Conservation (phyloP, 805 yeast genomes). For the Groenewaldozyma salmanticensis region DNA sequence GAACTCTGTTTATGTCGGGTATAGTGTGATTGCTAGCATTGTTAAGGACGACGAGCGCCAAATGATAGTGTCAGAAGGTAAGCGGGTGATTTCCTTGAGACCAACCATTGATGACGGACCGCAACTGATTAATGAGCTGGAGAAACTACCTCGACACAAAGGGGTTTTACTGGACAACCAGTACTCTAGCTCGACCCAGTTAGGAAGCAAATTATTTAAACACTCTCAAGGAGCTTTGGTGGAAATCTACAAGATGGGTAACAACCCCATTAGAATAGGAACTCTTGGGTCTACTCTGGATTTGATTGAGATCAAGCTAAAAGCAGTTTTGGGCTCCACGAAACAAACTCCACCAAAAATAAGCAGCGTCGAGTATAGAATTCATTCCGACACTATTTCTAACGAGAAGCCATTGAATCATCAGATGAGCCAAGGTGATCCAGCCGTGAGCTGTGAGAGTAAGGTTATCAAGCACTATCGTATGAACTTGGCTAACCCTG, state of each 20-base stretch:
- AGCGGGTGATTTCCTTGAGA: background rate
- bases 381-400: background rate
- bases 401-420: background rate
- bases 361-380: background rate
- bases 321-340: background rate
- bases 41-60: background rate
- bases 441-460: background rate
- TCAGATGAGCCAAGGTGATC: background rate
- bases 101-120: background rate
- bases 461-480: conserved; percentile 7
- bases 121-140: too few relatives aligned
- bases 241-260: background rate
- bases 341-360: background rate
- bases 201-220: background rate
- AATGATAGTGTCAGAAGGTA: background rate
- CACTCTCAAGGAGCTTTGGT: too few relatives aligned
- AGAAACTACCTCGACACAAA: background rate
- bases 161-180: background rate
- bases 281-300: background rate
- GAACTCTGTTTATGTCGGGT: background rate
- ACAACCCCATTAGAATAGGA: background rate
- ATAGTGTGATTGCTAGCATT: background rate
- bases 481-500: conserved; percentile 1
- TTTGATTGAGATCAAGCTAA: background rate
- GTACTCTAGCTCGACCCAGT: background rate